Percentiles rank a stretch among this genome's conserved stretches.
Evolutionary conservation across 345 rosid genomes (phyloP).

Genomic region (Linum usitatissimum): DNA sequence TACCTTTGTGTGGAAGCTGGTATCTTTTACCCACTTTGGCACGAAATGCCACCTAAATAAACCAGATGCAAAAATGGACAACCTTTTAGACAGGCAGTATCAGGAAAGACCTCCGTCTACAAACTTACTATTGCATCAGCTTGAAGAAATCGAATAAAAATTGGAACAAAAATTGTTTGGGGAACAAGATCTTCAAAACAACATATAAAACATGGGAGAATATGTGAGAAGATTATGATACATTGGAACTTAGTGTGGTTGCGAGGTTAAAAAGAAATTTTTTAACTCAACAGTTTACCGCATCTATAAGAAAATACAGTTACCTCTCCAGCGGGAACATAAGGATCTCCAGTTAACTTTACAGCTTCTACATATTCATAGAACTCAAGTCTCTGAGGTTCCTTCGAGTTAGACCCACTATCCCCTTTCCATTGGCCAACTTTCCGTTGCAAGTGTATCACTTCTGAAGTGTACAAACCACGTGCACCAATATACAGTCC

Average conservation of each 20-base stretch:
- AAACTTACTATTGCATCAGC: not conserved
- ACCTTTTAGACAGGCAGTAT: not conserved
- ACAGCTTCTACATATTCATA: constrained; percentile 93
- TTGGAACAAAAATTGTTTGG: not conserved
- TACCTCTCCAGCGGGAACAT: constrained; percentile 77
- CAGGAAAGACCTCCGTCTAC: not conserved
- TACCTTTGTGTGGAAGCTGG: constrained; percentile 88
- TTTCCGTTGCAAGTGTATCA: constrained; percentile 67
- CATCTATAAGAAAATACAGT: no score
- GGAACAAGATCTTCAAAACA: not conserved
- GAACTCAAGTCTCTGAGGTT: constrained; percentile 52
- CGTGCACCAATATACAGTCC: constrained; percentile 85
- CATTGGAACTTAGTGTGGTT: not conserved
- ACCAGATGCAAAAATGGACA: not conserved
- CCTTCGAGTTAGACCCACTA: constrained; percentile 26
- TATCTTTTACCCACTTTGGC: constrained; percentile 86
- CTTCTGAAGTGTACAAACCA: constrained; percentile 78
- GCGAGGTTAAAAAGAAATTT: not conserved
- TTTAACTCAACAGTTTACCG: constrained; percentile 32
- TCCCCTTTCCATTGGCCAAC: constrained; percentile 86
- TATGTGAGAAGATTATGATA: no score
- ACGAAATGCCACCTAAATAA: constrained; percentile 76
- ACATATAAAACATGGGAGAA: not conserved
- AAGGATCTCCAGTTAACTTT: constrained; percentile 83
- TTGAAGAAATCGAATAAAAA: not conserved